A percentile compares a stretch with the other conserved stretches of the same genome.
Conservation (phyloP, 2,329 filamentous ascomycete genomes). For the Stachybotrys chlorohalonatus region DNA sequence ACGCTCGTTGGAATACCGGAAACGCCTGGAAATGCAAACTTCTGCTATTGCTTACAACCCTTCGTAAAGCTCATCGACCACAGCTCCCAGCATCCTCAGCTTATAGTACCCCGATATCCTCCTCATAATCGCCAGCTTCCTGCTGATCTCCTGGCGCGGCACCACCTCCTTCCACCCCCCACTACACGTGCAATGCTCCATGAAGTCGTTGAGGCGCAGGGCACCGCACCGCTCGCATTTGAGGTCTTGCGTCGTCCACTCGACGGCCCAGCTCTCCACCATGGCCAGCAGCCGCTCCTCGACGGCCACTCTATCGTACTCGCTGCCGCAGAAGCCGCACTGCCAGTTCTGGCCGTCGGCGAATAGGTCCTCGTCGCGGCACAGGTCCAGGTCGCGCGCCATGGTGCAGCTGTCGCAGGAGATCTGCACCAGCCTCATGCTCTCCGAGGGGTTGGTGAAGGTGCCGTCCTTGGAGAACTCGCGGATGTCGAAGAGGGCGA, state of each 20-base stretch:
- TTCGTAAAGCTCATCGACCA: constrained; percentile 55
- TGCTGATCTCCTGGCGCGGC: constrained; percentile 55
- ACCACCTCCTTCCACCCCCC: constrained; percentile 74
- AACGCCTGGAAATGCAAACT: background rate
- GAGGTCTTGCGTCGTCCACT: constrained; percentile 85
- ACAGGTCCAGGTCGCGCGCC: constrained; percentile 82
- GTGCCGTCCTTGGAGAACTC: constrained; percentile 86
- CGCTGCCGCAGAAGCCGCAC: constrained; percentile 66
- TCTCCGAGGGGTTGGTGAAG: constrained; percentile 77
- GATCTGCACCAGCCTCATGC: constrained; percentile 63
- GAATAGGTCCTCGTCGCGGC: constrained; percentile 76
- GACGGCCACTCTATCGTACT: constrained; percentile 69
- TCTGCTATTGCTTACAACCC: constrained; percentile 24
- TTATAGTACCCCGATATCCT: constrained; percentile 72
- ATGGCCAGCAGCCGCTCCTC: constrained; percentile 75
- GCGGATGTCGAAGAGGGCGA: constrained; percentile 84
- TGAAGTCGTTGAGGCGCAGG: constrained; percentile 80
- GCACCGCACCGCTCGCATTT: constrained; percentile 67
- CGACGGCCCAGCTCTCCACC: constrained; percentile 64
- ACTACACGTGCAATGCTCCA: constrained; percentile 92
- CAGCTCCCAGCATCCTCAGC: constrained; percentile 69
- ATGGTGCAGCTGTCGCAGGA: constrained; percentile 89
- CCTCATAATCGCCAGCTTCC: constrained; percentile 58
- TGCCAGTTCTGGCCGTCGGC: constrained; percentile 50
- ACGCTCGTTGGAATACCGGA: too few relatives aligned